Evolutionary conservation across 1,284 basidiomycete genomes (phyloP), one percentile per base, ranked within the genome.

Genomic region (Anthracocystis setariae): DNA sequence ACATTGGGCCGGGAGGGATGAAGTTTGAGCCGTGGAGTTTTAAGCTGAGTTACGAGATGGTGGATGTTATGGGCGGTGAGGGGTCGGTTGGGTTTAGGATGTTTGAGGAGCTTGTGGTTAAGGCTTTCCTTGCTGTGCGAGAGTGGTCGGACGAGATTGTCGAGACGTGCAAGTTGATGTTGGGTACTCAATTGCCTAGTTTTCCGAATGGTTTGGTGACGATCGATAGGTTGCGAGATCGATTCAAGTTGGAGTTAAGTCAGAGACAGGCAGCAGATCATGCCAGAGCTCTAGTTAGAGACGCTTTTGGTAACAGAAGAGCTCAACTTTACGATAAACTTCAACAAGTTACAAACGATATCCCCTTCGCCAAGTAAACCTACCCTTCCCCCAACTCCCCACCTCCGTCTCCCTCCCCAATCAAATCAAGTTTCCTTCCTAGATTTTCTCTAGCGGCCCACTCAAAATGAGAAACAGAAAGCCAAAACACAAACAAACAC

Each of bases 11-110:
- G 0, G 80, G 80, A 23, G 80, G 80, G 8, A 79, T 82, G 78
- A 52, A 75, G 25, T 82, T 82, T 46, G 80, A 82, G 59, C 79
- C 78, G 15, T 78, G 88, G 81, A 94, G 92, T 17, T 99, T 99
- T 89, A 99, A 98, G 85, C 88, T 99, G 32, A 94, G 92, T 63
- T 92, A 94, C 81, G 96, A 99, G 83, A 98, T 98, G 94, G 91
- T 98, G 18, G 87, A 91, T 13, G 86, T 98, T 29, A 99, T 99
- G 96, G 96, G 96, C 46, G 96, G 96, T 12, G 88, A 90, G 60
- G 88, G 91, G 77, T 93, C 92, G 1, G 91, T 94, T 84, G 96
- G 96, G 13, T 98, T 96, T 84, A 88, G 90, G 57, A 88, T 94
- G 54, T 99, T 98, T 87, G 90, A 92, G 78, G 92, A 93, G 79